phyloP scores from a whole-genome alignment of 495 filamentous ascomycete species.

The Glonium stellatum region DNA sequence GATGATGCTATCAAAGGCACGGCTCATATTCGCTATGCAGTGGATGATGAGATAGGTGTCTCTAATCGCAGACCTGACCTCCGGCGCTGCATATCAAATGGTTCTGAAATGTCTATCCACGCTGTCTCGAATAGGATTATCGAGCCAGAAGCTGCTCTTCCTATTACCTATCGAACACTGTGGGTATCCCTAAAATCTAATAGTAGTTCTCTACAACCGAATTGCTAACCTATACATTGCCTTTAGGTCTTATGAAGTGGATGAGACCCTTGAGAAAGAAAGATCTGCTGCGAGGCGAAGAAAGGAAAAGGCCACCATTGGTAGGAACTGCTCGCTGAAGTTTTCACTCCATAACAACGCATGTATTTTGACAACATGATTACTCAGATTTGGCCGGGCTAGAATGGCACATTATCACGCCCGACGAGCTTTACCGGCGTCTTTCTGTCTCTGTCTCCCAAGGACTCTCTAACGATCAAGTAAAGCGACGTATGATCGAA shows the following conservation, averaged over 20 bases:
- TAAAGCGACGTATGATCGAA: slow-evolving; percentile 42
- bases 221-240: too few relatives aligned
- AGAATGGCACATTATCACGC: slow-evolving; percentile 52
- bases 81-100: neutral
- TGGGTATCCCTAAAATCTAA: neutral
- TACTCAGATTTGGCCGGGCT: slow-evolving; percentile 33
- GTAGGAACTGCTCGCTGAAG: slow-evolving; percentile 3
- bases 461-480: slow-evolving; percentile 47
- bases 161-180: slow-evolving; percentile 25
- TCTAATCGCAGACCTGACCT: neutral
- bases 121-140: slow-evolving; percentile 6
- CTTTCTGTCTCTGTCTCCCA: slow-evolving; percentile 43
- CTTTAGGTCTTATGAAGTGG: slow-evolving; percentile 17
- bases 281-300: slow-evolving; percentile 8
- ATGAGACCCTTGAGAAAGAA: slow-evolving; percentile 14
- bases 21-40: slow-evolving; percentile 22
- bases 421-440: slow-evolving; percentile 48
- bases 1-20: neutral
- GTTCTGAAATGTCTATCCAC: slow-evolving; percentile 13
- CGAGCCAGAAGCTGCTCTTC: slow-evolving; percentile 13
- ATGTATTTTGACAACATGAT: neutral
- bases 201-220: too few relatives aligned
- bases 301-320: slow-evolving; percentile 14
- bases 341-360: neutral
- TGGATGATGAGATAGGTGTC: slow-evolving; percentile 9